A percentile compares a stretch with the other conserved stretches of the same genome.
phyloP scores from a whole-genome alignment of 2,329 filamentous ascomycete species.

The Alternaria ethzedia region DNA sequence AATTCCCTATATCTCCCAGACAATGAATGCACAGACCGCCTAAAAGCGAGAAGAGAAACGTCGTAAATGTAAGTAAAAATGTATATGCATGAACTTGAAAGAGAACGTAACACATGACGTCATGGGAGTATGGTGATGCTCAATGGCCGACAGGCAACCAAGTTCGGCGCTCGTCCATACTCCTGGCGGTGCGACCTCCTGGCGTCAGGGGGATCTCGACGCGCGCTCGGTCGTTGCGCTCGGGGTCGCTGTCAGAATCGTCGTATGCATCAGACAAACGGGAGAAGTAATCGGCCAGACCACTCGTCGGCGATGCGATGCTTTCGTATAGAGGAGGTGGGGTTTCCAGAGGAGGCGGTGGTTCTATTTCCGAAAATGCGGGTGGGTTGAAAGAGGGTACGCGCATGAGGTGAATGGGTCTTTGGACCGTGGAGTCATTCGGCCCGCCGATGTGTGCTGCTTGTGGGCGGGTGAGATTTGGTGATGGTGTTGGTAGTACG shows the following conservation, averaged over 20 bases:
- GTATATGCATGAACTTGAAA: slow-evolving; percentile 19
- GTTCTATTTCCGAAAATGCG: slow-evolving; percentile 80
- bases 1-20: background rate
- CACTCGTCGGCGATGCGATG: slow-evolving; percentile 74
- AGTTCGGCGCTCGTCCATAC: slow-evolving; percentile 67
- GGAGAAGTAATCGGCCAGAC: slow-evolving; percentile 85
- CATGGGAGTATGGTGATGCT: slow-evolving; percentile 31
- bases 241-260: slow-evolving; percentile 65
- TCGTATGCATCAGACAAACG: slow-evolving; percentile 70
- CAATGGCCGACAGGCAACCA: slow-evolving; percentile 57
- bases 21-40: slow-evolving; percentile 2
- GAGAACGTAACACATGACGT: slow-evolving; percentile 24
- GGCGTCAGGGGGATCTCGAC: slow-evolving; percentile 68
- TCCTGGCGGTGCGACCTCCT: slow-evolving; percentile 66
- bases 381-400: slow-evolving; percentile 88
- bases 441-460: slow-evolving; percentile 55
- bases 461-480: slow-evolving; percentile 59
- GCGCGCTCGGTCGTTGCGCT: slow-evolving; percentile 47
- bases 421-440: slow-evolving; percentile 56
- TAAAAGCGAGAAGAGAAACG: background rate
- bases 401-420: slow-evolving; percentile 84
- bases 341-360: slow-evolving; percentile 75
- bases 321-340: slow-evolving; percentile 85
- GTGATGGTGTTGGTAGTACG: slow-evolving; percentile 23
- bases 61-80: slow-evolving; percentile 7